Percentiles rank a stretch among this genome's conserved stretches.
phyloP scores from a whole-genome alignment of 352 stramenopile species.

The Pythium periplocum region DNA sequence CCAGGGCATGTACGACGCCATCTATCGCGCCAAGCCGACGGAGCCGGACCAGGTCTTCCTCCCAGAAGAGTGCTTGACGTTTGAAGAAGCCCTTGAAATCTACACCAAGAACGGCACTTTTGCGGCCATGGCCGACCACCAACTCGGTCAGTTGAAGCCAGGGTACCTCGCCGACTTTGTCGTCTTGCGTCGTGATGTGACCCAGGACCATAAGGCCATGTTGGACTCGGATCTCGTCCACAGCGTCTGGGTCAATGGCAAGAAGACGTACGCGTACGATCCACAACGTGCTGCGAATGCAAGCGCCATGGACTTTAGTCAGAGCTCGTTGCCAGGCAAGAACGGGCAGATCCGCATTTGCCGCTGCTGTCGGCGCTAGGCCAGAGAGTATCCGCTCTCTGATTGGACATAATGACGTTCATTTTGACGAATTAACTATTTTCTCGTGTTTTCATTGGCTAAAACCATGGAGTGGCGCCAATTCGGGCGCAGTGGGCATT shows the following conservation, averaged over 20 bases:
- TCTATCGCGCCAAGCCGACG: constrained; percentile 60
- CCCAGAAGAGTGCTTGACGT: constrained; percentile 58
- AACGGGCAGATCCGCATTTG: constrained; percentile 65
- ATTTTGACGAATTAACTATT: constrained; percentile 1
- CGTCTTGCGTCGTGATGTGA: constrained; percentile 55
- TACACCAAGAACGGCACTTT: constrained; percentile 80
- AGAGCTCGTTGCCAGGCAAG: constrained; percentile 63
- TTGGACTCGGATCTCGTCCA: constrained; percentile 43
- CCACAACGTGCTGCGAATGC: neutral
- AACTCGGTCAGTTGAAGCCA: constrained; percentile 41
- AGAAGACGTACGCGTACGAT: constrained; percentile 48
- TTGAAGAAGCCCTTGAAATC: constrained; percentile 67
- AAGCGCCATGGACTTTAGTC: constrained; percentile 33
- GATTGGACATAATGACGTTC: too few species aligned
- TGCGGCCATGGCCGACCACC: constrained; percentile 50
- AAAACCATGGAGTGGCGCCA: neutral
- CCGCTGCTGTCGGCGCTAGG: constrained; percentile 33
- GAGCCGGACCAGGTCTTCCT: constrained; percentile 49
- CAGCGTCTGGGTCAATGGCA: constrained; percentile 60
- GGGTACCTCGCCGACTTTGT: constrained; percentile 72
- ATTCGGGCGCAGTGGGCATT: neutral
- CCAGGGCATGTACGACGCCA: constrained; percentile 85
- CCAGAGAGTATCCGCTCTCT: too few species aligned
- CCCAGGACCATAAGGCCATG: constrained; percentile 31
- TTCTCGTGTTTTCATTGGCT: neutral